Base-by-base conservation (phyloP, 106 monocot species). In the Xerophyta viscosa region DNA sequence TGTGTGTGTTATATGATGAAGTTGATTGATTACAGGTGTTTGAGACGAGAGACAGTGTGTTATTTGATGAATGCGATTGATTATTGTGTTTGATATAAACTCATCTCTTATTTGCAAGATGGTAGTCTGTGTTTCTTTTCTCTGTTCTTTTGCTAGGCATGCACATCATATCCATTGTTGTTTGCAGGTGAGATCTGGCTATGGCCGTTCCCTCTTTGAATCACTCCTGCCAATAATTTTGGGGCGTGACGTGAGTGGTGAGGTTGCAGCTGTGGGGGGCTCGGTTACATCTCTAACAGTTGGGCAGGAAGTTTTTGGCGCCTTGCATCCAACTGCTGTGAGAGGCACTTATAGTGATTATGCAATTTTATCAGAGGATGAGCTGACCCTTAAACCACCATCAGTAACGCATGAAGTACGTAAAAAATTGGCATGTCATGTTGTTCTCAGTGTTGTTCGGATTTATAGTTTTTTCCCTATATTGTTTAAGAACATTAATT, bases 221-320 rank as follows among this genome's bases (percentile, higher is more conserved):
- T 71, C 89, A 9, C 76, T 82, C 19, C 50, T 98, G 55, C 96
- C 96, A 0, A 49, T 96, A 50, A 96, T 98, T 50, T 41, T 86
- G 47, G 96, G 96, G 22, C 89, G 96, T 20, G 96, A 98, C 76
- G 33, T 98, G 14, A 98, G 96, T 50, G 96, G 96, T 28, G 96
- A 98, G 74, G 85, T 98, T 56, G 85, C 72, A 25, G 89, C 96
- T 3, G 68, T 80, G 41, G 96, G 96, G 39, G 37, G 76, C 44
- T 79, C 85, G 0, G 96, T 90, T 25, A 71, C 73, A 8, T 89
- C 89, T 1, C 63, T 89, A 12, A 61, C 54, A 10, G 48, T 80
- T 31, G 96, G 89, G 27, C 88, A 89, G 63, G 85, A 98, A 54
- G 96, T 89, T 37, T 96, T 98, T 54, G 96, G 96, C 31, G 89